Percentiles rank a stretch among this genome's conserved stretches.
Conservation (phyloP, 2,329 filamentous ascomycete species). For the Triangularia setosa region DNA sequence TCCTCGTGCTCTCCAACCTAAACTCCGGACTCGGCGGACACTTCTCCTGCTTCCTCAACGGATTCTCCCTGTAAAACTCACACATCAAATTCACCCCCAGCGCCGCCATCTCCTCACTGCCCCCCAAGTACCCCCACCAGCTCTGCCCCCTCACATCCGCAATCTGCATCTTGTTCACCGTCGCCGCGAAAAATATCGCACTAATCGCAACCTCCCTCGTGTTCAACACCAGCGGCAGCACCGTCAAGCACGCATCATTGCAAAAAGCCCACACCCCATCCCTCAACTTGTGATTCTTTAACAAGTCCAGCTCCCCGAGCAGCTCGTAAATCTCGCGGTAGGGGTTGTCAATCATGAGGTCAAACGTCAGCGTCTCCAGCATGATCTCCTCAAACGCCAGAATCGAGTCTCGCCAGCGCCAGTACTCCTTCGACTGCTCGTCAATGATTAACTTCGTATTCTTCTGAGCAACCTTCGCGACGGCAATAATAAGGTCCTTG, state of each 20-base stretch:
- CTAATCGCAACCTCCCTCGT: constrained; percentile 78
- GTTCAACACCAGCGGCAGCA: constrained; percentile 75
- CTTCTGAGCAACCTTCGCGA: constrained; percentile 92
- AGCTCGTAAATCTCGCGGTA: constrained; percentile 82
- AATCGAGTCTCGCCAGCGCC: constrained; percentile 95
- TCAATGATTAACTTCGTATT: constrained; percentile 86
- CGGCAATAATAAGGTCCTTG: constrained; percentile 88
- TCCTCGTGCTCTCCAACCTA: constrained; percentile 52
- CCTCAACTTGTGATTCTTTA: constrained; percentile 75
- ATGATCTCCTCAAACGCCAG: constrained; percentile 88
- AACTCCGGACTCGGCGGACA: constrained; percentile 52
- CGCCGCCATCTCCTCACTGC: constrained; percentile 65
- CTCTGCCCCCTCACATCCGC: constrained; percentile 71
- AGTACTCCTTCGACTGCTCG: constrained; percentile 97
- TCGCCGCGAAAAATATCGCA: constrained; percentile 81
- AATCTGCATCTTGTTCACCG: constrained; percentile 66
- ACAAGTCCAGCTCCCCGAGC: constrained; percentile 49
- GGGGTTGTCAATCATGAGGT: constrained; percentile 84
- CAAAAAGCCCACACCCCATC: constrained; percentile 92
- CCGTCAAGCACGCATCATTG: constrained; percentile 83
- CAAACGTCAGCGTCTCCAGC: constrained; percentile 88
- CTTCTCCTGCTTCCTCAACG: constrained; percentile 53
- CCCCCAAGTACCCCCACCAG: constrained; percentile 82
- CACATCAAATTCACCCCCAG: constrained; percentile 74
- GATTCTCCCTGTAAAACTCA: constrained; percentile 63